Conservation (phyloP, 1,139 yeast genomes). For the Lodderomyces metapsilosis region DNA sequence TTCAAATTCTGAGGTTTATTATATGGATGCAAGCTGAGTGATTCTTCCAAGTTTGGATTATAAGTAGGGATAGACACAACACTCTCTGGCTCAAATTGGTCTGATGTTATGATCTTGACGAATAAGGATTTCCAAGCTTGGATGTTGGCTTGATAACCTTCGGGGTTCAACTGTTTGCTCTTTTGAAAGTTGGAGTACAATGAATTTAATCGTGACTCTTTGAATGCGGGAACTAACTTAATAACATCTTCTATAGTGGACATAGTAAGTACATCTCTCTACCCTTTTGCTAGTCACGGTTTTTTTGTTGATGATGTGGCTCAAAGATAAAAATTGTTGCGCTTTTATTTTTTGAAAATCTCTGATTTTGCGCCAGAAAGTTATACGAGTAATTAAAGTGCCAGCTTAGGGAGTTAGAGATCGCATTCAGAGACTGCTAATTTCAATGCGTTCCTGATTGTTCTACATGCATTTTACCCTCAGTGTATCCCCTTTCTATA, state of each 20-base stretch:
- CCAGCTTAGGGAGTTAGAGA: too few relatives aligned
- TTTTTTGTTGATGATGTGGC: too few relatives aligned
- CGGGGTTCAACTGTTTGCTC: constrained; percentile 54
- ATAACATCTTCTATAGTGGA: constrained; percentile 17
- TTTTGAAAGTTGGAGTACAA: constrained; percentile 60
- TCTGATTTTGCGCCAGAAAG: too few relatives aligned
- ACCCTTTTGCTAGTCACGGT: too few relatives aligned
- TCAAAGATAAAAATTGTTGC: too few relatives aligned
- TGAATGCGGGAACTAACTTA: constrained; percentile 30
- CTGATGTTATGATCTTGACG: constrained; percentile 18
- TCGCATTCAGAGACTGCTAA: too few relatives aligned
- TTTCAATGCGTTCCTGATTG: too few relatives aligned
- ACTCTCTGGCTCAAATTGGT: constrained; percentile 13
- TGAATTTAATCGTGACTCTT: constrained; percentile 54
- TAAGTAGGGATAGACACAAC: constrained; percentile 22
- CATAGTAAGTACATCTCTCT: constrained; percentile 1
- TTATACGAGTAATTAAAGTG: too few relatives aligned
- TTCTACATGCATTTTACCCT: too few relatives aligned
- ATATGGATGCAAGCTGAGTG: constrained; percentile 25
- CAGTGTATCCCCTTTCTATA: too few relatives aligned
- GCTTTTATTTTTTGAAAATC: too few relatives aligned
- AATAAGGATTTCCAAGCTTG: constrained; percentile 53
- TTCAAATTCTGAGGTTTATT: constrained; percentile 31
- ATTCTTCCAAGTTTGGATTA: constrained; percentile 21
- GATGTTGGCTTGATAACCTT: constrained; percentile 71